Evolutionary conservation across 768 basidiomycete genomes (phyloP), one percentile per base, ranked within the genome.

Genomic region (Lactarius tabidus): DNA sequence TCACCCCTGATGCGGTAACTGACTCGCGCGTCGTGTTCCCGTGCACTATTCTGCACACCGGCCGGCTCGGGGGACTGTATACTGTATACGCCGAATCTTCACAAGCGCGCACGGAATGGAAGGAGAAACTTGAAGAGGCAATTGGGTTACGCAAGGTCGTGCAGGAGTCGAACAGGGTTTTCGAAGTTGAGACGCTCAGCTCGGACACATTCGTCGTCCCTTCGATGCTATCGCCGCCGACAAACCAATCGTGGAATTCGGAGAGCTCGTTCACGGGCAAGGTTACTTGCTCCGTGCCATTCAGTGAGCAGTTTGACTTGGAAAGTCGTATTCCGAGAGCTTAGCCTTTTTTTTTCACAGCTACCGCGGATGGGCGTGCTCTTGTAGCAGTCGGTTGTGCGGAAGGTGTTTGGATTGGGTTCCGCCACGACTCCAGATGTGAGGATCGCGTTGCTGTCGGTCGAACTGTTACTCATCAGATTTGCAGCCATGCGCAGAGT

Each of bases 391-490:
- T 98, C 70, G 97, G 95, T 9, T 97, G 95, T 74, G 89, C 90
- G 0, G 94, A 97, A 72, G 97, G 97, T 35, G 91, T 97, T 26
- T 97, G 93, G 91, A 95, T 97, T 64, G 95, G 95, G 0, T 88
- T 95, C 75, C 84, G 91, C 45, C 90, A 93, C 68, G 91, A 96
- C 75, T 89, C 95, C 2, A 80, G 83, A 73, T 95, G 93, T 93
- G 74, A 66, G n/a, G 71, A 9, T 66, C 60, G 58, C 66, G 59
- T 38, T 51, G 29, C 2, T 41, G 36, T 58, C 12, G 41, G n/a
- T n/a, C 12, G 28, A 51, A 17, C 12, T 57, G 68, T 62, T 57
- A 14, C 53, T 59, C 29, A 48, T 53, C n/a, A 26, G 59, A 10
- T 31, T 39, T 52, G 62, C 65, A 95, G 93, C 94, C 3, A 86